Base-by-base conservation (phyloP, 257 asterid species). In the Ballota nigra region DNA sequence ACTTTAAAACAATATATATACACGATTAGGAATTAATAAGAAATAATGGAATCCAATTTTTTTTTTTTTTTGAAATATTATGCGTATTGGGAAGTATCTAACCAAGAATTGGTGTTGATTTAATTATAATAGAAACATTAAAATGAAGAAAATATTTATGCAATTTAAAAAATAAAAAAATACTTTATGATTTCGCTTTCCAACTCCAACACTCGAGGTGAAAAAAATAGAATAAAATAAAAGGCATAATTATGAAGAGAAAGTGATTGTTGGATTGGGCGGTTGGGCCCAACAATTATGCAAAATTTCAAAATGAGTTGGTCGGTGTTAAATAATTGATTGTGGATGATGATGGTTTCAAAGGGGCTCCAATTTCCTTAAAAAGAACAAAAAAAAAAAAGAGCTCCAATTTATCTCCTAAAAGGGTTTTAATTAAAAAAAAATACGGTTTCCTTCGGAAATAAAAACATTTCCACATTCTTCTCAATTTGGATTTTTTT, bases 271-370 rank as follows among this genome's bases (percentile, higher is more conserved):
- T 59, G 63, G 72, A 60, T 70, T 47, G 78, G 71, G 63, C 62
- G 69, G 75, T 43, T 41, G 55, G 55, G 4, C 55, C 55, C 55
- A 47, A 9, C 71, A 56, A 73, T 38, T 53, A 31, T 51, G 22
- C 36, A 38, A 11, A 51, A 16, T 78, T 58, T 73, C 76, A 51
- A 59, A 45, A 38, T 71, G 20, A 52, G 38, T 61, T 73, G 78
- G 82, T 55, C 82, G 82, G 82, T 78, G 68, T 63, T 19, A 73
- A 51, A 51, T 10, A 18, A 26, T 52, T 9, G 12, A 24, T 66
- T 34, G 41, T 70, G n/a, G n/a, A n/a, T n/a, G 63, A 33, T 43
- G 34, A 57, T 58, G 62, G 20, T 19, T 56, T 31, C 29, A 26
- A 23, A 49, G 13, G 53, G 69, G 63, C 36, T 28, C 45, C 72